phyloP scores from a whole-genome alignment of 805 yeast species.

The Spathaspora girioi region DNA sequence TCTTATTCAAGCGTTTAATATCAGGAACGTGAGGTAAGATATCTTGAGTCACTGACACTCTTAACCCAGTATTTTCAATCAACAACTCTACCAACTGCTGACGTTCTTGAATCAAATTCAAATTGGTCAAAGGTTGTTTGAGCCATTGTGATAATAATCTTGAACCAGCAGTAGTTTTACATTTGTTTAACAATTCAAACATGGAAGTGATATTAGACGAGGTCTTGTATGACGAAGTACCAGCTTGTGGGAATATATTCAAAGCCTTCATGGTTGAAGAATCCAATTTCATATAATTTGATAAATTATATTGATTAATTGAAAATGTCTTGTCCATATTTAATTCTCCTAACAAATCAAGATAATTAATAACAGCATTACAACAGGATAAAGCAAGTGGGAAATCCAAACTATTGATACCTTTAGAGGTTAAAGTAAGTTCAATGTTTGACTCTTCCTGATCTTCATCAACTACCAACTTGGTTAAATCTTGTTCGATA shows the following conservation, averaged over 20 bases:
- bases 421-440: slow-evolving; percentile 52
- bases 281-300: slow-evolving; percentile 86
- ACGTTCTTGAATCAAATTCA: slow-evolving; percentile 56
- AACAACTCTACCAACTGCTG: slow-evolving; percentile 73
- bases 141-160: slow-evolving; percentile 90
- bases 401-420: slow-evolving; percentile 42
- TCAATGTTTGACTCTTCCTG: slow-evolving; percentile 28
- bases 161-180: slow-evolving; percentile 88
- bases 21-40: slow-evolving; percentile 78
- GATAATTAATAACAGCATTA: slow-evolving; percentile 65
- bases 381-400: slow-evolving; percentile 57
- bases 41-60: slow-evolving; percentile 64
- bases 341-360: slow-evolving; percentile 56
- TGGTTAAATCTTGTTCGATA: slow-evolving; percentile 73
- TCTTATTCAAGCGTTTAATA: slow-evolving; percentile 68
- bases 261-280: slow-evolving; percentile 85
- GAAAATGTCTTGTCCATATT: slow-evolving; percentile 51
- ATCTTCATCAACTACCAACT: slow-evolving; percentile 47
- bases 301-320: slow-evolving; percentile 64
- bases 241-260: slow-evolving; percentile 65
- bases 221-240: slow-evolving; percentile 13
- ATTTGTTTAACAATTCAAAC: slow-evolving; percentile 80
- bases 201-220: slow-evolving; percentile 46
- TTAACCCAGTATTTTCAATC: slow-evolving; percentile 62
- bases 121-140: slow-evolving; percentile 84